Base-by-base conservation (phyloP, 345 rosid genomes). In the Gossypium arboreum region DNA sequence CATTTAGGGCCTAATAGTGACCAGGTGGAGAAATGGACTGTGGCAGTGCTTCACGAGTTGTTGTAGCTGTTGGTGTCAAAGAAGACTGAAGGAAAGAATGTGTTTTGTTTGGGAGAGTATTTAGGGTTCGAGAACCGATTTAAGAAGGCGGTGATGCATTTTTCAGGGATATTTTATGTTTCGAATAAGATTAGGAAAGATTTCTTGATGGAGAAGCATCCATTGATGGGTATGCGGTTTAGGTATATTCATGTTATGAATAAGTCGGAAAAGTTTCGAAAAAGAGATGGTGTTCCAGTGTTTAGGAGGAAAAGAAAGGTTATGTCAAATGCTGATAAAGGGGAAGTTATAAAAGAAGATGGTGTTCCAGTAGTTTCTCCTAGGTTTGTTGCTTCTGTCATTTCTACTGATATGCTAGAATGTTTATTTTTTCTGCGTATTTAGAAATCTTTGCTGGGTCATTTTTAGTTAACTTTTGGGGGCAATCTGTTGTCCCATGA, bases 141-240 rank as follows among this genome's bases (percentile, higher is more conserved):
- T 47, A 86, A 76, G 78, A 91, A 85, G 86, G 90, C 85, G 39
- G 71, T 92, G 83, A 78, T 78, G 78, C 97, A 87, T 74, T 96
- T 92, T 78, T 97, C 93, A 0, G 97, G 98, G 73, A 90, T 94
- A 7, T 94, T 92, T 80, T 94, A 92, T 76, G 68, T 87, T 71
- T 90, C 94, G 3, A 92, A 92, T 65, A 92, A 94, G 90, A 85
- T 87, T 54, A 85, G 92, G 77, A 92, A 92, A 82, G 86, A 79
- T 77, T 86, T 89, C 72, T 83, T 94, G 82, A 55, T 87, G 50
- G 86, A 79, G 83, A 89, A 75, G 80, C 96, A 94, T 82, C 92
- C 89, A 0, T 76, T 92, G 83, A 86, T 89, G 88, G 98, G 94
- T 20, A 94, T 94, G 87, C 80, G 98, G 76, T 87, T 85, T 82